phyloP scores from a whole-genome alignment of 306 rosid species.

The Bauhinia variegata region DNA sequence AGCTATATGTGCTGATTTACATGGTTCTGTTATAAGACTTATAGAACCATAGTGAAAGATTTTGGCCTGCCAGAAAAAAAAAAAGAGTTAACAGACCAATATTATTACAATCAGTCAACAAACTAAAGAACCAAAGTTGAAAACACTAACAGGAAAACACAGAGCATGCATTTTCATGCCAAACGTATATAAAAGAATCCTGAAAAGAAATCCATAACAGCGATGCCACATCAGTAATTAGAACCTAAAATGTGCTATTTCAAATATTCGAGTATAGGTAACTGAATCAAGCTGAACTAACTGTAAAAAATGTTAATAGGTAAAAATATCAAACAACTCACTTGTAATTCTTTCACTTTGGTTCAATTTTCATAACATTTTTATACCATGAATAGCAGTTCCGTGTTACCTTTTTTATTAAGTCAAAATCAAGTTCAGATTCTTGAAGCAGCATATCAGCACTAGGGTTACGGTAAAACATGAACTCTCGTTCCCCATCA shows the following conservation, averaged over 20 bases:
- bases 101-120: conserved; percentile 25
- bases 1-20: conserved; percentile 94
- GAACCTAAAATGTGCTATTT: conserved; percentile 17
- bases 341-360: conserved; percentile 11
- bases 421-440: conserved; percentile 72
- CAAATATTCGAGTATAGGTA: neutral
- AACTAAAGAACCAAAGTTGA: conserved; percentile 9
- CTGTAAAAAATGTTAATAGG: conserved; percentile 9
- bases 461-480: conserved; percentile 98
- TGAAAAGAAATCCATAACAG: conserved; percentile 22
- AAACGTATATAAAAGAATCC: conserved; percentile 18
- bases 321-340: conserved; percentile 21
- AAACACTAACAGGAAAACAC: conserved; percentile 20
- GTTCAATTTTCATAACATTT: conserved; percentile 8
- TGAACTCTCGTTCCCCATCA: conserved; percentile 97
- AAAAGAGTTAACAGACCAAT: conserved; percentile 24
- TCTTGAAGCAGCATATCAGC: conserved; percentile 95
- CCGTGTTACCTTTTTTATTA: conserved; percentile 71
- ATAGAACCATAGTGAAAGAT: conserved; percentile 90
- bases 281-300: conserved; percentile 17
- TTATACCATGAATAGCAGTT: conserved; percentile 13
- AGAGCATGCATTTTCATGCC: conserved; percentile 16
- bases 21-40: conserved; percentile 95
- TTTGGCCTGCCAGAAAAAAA: conserved; percentile 71
- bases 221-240: conserved; percentile 13